phyloP scores from a whole-genome alignment of 257 asterid species.

The Forsythia suspensa region DNA sequence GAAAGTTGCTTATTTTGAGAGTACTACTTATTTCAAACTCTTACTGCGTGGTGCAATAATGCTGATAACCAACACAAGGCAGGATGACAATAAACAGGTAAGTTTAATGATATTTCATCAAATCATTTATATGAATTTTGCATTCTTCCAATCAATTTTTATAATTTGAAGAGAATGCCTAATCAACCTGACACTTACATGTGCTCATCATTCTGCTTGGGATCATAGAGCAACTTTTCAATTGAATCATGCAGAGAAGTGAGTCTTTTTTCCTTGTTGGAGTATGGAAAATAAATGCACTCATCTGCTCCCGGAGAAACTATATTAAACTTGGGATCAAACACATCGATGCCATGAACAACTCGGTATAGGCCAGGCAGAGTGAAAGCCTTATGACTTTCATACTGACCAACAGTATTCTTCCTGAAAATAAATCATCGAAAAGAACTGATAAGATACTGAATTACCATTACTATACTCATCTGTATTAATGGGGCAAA shows the following conservation, averaged over 20 bases:
- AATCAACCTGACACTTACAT: constrained; percentile 47
- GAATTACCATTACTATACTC: background rate
- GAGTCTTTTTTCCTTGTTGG: constrained; percentile 65
- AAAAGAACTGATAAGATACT: background rate
- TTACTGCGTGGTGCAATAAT: background rate
- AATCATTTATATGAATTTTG: background rate
- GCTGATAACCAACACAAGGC: background rate
- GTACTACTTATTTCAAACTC: background rate
- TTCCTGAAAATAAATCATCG: constrained; percentile 52
- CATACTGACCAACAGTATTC: constrained; percentile 92
- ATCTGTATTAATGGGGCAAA: background rate
- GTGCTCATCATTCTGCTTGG: constrained; percentile 79
- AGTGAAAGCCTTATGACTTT: constrained; percentile 85
- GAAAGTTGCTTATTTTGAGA: background rate
- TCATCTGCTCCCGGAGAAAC: constrained; percentile 99
- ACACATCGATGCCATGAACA: constrained; percentile 96
- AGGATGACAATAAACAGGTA: background rate
- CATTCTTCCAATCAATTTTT: background rate
- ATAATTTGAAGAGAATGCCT: background rate
- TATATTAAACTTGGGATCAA: constrained; percentile 96
- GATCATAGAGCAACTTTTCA: constrained; percentile 72
- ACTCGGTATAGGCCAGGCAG: constrained; percentile 90
- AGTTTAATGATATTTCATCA: too few species aligned
- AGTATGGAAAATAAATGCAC: constrained; percentile 74
- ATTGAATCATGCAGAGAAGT: constrained; percentile 73